These are phyloP conservation scores for Alliaria petiolata DNA, from an alignment of 345 rosid species.

Conservation along the genomic window DNA sequence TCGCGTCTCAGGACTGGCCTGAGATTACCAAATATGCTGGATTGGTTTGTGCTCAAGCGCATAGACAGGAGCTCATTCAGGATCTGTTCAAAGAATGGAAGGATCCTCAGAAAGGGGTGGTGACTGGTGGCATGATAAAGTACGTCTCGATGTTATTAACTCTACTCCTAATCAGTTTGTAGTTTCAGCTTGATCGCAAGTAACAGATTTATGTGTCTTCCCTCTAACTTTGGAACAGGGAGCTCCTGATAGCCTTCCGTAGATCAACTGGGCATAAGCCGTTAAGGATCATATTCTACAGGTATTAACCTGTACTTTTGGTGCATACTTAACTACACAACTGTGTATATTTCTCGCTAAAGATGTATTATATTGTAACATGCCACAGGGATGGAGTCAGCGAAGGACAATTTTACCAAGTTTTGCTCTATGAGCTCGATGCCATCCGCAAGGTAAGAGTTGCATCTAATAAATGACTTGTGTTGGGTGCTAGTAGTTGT, in stretches of 20 bases:
- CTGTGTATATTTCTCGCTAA: background rate
- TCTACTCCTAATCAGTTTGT: background rate
- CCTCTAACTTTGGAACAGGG: conserved; percentile 42
- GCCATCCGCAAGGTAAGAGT: conserved; percentile 84
- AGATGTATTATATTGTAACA: background rate
- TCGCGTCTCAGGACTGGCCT: conserved; percentile 99
- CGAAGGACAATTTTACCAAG: conserved; percentile 98
- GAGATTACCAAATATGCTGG: conserved; percentile 98
- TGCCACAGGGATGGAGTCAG: conserved; percentile 88
- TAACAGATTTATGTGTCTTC: background rate
- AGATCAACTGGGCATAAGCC: conserved; percentile 97
- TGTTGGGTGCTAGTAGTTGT: background rate
- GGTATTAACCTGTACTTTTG: conserved; percentile 33
- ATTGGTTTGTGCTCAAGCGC: conserved; percentile 97
- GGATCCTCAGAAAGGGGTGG: conserved; percentile 87
- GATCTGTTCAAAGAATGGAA: conserved; percentile 92
- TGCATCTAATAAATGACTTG: background rate
- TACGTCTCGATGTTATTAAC: conserved; percentile 25
- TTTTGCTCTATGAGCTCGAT: conserved; percentile 86
- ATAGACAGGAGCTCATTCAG: conserved; percentile 97
- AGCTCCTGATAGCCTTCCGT: conserved; percentile 90
- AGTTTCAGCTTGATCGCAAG: background rate
- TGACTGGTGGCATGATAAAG: conserved; percentile 99
- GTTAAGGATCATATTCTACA: conserved; percentile 88
- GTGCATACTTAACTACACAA: background rate